phyloP scores from a whole-genome alignment of 352 stramenopile genomes.

The Pythium chondricola region DNA sequence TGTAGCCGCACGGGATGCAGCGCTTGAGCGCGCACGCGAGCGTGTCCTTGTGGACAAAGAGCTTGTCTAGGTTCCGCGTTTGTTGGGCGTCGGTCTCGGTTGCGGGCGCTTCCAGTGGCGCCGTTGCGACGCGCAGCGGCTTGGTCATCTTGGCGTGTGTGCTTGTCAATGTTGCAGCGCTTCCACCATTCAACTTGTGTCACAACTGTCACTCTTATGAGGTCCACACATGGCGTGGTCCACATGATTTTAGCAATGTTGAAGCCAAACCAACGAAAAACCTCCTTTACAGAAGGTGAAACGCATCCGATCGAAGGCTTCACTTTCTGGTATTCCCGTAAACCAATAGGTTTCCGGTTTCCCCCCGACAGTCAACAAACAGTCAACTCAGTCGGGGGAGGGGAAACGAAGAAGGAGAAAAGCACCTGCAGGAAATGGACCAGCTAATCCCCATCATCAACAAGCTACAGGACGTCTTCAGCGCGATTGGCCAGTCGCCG shows the following conservation, averaged over 20 bases:
- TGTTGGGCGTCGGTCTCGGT: constrained; percentile 3
- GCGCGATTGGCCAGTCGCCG: constrained; percentile 90
- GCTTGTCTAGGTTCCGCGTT: constrained; percentile 43
- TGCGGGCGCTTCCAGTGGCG: neutral
- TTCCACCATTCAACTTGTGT: constrained; percentile 11
- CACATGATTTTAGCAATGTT: constrained; percentile 2
- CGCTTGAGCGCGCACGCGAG: constrained; percentile 54
- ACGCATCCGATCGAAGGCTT: neutral
- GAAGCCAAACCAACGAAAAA: no score
- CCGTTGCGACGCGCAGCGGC: neutral
- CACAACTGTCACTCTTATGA: constrained; percentile 14
- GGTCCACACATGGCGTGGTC: constrained; percentile 3
- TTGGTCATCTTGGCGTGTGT: neutral
- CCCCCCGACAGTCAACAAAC: no score
- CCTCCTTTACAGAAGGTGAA: neutral
- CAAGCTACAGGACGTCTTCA: constrained; percentile 99
- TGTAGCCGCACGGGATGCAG: constrained; percentile 86
- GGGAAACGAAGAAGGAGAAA: neutral
- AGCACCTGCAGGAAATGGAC: constrained; percentile 84
- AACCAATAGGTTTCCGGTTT: neutral
- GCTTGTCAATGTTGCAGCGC: neutral
- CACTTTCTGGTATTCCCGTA: neutral
- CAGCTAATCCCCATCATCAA: constrained; percentile 99
- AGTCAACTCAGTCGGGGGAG: no score
- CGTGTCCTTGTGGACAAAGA: constrained; percentile 63